These are phyloP conservation scores for Ceratobasidium sp. DNA, from an alignment of 1,284 basidiomycete species.

Conservation along the genomic window DNA sequence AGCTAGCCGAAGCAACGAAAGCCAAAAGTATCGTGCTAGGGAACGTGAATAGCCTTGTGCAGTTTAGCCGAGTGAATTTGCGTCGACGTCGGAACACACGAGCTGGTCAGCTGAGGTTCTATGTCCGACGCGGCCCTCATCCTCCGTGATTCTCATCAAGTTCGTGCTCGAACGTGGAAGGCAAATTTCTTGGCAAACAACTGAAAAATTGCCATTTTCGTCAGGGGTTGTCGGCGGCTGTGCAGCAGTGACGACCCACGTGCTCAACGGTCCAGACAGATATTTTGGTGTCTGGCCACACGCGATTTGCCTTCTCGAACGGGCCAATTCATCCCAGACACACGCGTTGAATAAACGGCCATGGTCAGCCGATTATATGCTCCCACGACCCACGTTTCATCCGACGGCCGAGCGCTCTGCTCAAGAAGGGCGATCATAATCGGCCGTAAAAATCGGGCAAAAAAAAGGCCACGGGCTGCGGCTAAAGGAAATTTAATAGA, in stretches of 20 bases:
- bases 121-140: too few relatives aligned
- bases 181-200: background rate
- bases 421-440: conserved; percentile 12
- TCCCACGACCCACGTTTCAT: conserved; percentile 17
- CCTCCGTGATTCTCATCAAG: too few relatives aligned
- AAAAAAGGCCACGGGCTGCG: background rate
- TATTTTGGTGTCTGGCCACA: background rate
- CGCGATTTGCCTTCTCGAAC: conserved; percentile 1
- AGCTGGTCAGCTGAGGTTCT: too few relatives aligned
- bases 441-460: conserved; percentile 1
- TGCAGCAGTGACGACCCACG: background rate
- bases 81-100: too few relatives aligned
- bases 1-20: too few relatives aligned
- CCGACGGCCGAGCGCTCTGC: conserved; percentile 1
- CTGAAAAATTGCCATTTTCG: too few relatives aligned
- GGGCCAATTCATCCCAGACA: background rate
- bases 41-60: too few relatives aligned
- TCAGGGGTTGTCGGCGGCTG: too few relatives aligned
- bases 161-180: too few relatives aligned
- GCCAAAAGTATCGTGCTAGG: too few relatives aligned
- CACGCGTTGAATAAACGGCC: background rate
- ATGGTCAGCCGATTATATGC: conserved; percentile 23
- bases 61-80: too few relatives aligned
- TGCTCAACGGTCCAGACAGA: background rate
- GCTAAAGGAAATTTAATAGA: background rate